Evolutionary conservation across 805 yeast species (phyloP), one percentile per base, ranked within the genome.

Genomic region (Ogataea salicorniae): DNA sequence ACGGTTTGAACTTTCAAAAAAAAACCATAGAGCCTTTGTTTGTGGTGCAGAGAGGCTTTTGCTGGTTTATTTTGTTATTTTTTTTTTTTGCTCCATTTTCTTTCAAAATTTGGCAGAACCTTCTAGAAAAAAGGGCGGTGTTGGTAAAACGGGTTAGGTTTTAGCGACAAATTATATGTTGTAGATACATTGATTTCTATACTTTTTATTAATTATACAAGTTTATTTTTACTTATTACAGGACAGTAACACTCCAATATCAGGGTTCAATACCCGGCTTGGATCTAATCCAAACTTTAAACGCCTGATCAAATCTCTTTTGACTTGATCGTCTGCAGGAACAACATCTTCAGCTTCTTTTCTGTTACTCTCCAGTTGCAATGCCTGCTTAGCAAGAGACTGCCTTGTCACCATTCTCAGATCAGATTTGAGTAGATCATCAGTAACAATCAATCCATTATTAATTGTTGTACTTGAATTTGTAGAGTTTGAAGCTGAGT

Each of bases 251-350:
- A 42, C 36, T 2, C 34, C 45, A 16, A 3, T n/a, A 33, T 44
- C 44, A 2, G 51, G 55, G 37, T 54, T 54, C 34, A 54, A 45
- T n/a, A 53, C 44, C 17, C 46, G 39, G 34, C 43, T 46, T 5
- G 56, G 56, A 37, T 55, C 58, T 33, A 51, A 11, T 14, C 49
- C 39, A 31, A 53, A 16, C 40, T 53, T 55, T 16, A 52, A 23
- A 14, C 55, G 43, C 35, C 58, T 47, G n/a, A 45, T 5, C n/a
- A 51, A 33, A 26, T 48, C 50, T 17, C 42, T 15, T 8, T 43
- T 43, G 9, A 31, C n/a, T 11, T 20, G 20, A 6, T 17, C 15
- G 5, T 37, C 33, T 13, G 16, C 37, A 13, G 39, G 20, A 34
- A 15, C 18, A 9, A 23, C 16, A 14, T 42, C 44, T 26, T 17